Base-by-base conservation (phyloP, 2,329 filamentous ascomycete species). In the Coniochaeta sp. region DNA sequence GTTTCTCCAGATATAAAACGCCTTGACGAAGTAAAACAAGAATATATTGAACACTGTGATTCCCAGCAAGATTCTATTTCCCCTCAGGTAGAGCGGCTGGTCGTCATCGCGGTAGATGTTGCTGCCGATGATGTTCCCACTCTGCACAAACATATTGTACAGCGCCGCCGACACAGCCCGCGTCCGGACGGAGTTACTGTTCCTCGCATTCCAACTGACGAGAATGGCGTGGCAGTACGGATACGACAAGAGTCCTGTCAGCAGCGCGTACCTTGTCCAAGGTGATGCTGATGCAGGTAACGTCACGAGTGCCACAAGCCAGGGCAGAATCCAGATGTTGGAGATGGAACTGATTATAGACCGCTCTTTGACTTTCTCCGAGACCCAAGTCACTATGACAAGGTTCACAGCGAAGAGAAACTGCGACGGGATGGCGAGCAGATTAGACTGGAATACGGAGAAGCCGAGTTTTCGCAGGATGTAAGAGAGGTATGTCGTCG, bases 121-220 rank as follows among this genome's bases (percentile, higher is more conserved):
- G 3, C 67, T 64, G 1, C 63, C 60, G 19, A 70, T 70, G 12
- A 75, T 71, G 26, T 61, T 34, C 31, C 7, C 65, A 0, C 66
- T 67, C 73, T 73, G 69, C 5, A 71, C 67, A 31, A 64, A 68
- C 68, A 74, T 74, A 63, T 85, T 86, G 68, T 86, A 86, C 8
- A 84, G 68, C 0, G 81, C 82, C 1, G 80, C 79, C 0, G 80
- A 80, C 1, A 87, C 80, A 0, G 83, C 82, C 14, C 84, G 72
- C 8, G 82, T 84, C 9, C 82, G 76, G 1, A 86, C 84, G 2
- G 79, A 79, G 47, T 83, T 82, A 0, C 81, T 78, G 63, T 86
- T 86, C 52, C 81, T 76, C 1, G 80, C 82, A 0, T 77, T 81
- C 70, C 82, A 79, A 0, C 79, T 82, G 0, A 85, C 82, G 31